Conservation (phyloP, 2,329 filamentous ascomycete genomes). For the Botrytis hyacinthi region DNA sequence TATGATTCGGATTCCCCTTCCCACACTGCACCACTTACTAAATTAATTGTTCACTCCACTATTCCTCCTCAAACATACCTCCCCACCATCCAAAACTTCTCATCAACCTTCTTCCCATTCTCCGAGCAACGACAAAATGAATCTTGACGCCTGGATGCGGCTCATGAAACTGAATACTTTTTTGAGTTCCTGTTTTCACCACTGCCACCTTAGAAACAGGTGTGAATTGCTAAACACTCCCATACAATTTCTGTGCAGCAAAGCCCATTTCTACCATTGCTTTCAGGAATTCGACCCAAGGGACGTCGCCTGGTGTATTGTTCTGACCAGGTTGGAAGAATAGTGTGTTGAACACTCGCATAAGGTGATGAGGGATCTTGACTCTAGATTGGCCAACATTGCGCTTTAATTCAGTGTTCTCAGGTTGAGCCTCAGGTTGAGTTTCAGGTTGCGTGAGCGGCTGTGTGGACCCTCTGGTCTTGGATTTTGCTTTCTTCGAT, state of each 20-base stretch:
- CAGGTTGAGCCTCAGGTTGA: not conserved
- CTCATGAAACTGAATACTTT: not conserved
- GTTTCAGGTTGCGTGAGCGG: not conserved
- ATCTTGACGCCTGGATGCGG: not conserved
- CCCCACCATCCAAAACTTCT: not conserved
- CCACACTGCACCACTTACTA: rapidly evolving
- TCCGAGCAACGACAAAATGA: not conserved
- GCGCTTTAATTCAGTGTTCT: not conserved
- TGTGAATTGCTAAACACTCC: not conserved
- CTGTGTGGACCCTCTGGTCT: not conserved
- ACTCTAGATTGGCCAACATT: not conserved
- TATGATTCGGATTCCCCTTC: not conserved
- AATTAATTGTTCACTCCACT: not conserved
- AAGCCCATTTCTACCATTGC: not conserved
- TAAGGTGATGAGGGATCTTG: not conserved
- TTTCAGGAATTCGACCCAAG: not conserved
- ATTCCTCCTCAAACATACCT: conserved; percentile 1
- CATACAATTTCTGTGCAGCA: not conserved
- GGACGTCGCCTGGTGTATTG: not conserved
- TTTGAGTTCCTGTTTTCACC: not conserved
- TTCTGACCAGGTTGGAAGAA: not conserved
- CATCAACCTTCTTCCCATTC: not conserved
- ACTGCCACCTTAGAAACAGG: not conserved
- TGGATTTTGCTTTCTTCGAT: not conserved
- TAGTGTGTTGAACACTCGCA: not conserved